Base-by-base conservation (phyloP, 2,329 filamentous ascomycete genomes). In the Aplosporella prunicola region DNA sequence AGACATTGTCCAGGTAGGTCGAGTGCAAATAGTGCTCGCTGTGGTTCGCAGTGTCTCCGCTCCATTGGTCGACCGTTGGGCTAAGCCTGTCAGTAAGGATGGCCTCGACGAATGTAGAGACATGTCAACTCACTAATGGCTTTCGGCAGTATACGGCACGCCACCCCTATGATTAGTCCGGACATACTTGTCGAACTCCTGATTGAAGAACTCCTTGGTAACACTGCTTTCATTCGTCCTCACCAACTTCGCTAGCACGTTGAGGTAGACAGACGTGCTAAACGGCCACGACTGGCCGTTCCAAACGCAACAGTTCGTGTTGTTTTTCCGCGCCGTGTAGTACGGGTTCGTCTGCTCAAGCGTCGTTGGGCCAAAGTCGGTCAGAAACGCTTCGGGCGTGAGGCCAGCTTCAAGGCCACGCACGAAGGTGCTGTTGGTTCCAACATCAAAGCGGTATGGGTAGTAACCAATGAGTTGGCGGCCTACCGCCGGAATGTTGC, bases 231-330 rank as follows among this genome's bases (percentile, higher is more conserved):
- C 28, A 35, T 16, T 47, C 43, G 24, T 47, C 44, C 22, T 48
- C 39, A 13, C 49, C 56, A 3, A 60, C 60, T 0, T 66, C 64
- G 0, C 72, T 69, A 1, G 66, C 69, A 10, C 80, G 71, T 32
- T 68, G 68, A 0, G 70, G 56, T 41, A 24, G 11, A 35, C 18
- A 7, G 11, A 6, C 4, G 32, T 36, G 15, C 15, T 32, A 6
- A 34, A 35, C 5, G 32, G 32, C 30, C n/a, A 26, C 14, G 7
- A 36, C 41, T 32, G 20, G 3, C 36, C 36, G 31, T 16, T 52
- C 48, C 32, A 35, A 14, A 35, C 24, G 15, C 32, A 35, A 17
- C 32, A 35, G 17, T 18, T 17, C 2, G 27, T 51, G 47, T 16
- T 51, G 46, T 16, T 58, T 60, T 1, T 66, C 64, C 0, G 66